phyloP scores from a whole-genome alignment of 2,329 filamentous ascomycete species.

The Hymenoscyphus linearis region DNA sequence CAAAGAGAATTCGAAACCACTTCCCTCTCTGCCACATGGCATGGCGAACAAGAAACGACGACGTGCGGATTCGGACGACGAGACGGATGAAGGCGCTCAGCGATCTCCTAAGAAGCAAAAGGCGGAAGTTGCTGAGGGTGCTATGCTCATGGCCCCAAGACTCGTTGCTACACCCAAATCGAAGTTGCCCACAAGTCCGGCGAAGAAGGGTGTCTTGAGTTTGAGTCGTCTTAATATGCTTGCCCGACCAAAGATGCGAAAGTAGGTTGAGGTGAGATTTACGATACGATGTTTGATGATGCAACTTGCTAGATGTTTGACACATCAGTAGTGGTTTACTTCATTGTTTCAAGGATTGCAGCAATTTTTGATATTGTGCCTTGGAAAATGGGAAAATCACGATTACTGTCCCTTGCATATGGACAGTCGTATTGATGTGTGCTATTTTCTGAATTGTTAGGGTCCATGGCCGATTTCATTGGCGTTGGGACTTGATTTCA shows the following conservation, averaged over 20 bases:
- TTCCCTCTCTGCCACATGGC: conserved; percentile 51
- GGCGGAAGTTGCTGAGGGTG: conserved; percentile 25
- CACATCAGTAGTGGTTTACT: not conserved
- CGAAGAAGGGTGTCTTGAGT: conserved; percentile 46
- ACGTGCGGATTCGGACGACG: conserved; percentile 52
- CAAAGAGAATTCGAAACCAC: conserved; percentile 46
- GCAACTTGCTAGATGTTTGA: not conserved
- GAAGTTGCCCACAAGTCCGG: conserved; percentile 38
- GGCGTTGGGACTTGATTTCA: conserved; percentile 10
- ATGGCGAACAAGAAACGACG: conserved; percentile 62
- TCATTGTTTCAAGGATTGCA: not conserved
- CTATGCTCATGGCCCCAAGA: conserved; percentile 29
- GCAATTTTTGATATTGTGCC: not conserved
- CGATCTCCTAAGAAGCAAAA: conserved; percentile 56
- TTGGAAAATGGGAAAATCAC: not conserved
- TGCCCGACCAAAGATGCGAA: conserved; percentile 53
- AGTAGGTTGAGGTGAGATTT: conserved; percentile 28
- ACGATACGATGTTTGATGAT: conserved; percentile 4
- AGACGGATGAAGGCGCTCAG: conserved; percentile 45
- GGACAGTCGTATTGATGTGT: not conserved
- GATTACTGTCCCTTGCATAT: not conserved
- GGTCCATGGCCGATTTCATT: not conserved
- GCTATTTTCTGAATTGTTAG: conserved; percentile 5
- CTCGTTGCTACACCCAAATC: conserved; percentile 26
- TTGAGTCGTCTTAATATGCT: conserved; percentile 58